Conservation (phyloP, 2,329 filamentous ascomycete species). For the Penicillium sp. region DNA sequence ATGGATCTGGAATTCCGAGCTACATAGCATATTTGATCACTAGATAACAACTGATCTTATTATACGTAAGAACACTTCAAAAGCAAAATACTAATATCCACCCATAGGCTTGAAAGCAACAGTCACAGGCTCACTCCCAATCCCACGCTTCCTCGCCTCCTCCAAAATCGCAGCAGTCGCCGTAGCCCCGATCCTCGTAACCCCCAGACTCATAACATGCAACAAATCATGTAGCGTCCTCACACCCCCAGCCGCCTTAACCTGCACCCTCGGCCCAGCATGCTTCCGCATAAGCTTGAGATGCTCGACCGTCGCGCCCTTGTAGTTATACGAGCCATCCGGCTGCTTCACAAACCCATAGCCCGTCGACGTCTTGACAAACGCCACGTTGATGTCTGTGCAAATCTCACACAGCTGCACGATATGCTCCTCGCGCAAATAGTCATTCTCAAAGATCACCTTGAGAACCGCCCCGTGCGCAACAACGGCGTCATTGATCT, state of each 20-base stretch:
- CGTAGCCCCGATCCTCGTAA: constrained; percentile 54
- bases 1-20: too few relatives aligned
- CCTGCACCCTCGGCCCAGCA: constrained; percentile 43
- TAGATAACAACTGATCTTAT: too few relatives aligned
- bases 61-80: too few relatives aligned
- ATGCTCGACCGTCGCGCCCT: constrained; percentile 50
- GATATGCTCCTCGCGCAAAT: constrained; percentile 50
- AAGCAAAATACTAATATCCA: too few relatives aligned
- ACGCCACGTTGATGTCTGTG: constrained; percentile 48
- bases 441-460: constrained; percentile 63
- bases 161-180: constrained; percentile 54
- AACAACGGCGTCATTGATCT: constrained; percentile 48
- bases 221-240: constrained; percentile 55
- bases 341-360: constrained; percentile 58
- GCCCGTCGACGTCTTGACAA: constrained; percentile 59
- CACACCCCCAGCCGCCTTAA: constrained; percentile 58
- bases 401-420: constrained; percentile 54
- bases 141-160: constrained; percentile 51
- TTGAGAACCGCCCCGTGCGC: constrained; percentile 49
- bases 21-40: too few relatives aligned
- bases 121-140: constrained; percentile 19
- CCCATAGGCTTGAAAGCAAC: too few relatives aligned
- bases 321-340: constrained; percentile 51
- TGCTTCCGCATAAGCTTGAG: constrained; percentile 53
- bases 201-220: constrained; percentile 52